Evolutionary conservation across 2,329 filamentous ascomycete genomes (phyloP), one percentile per base, ranked within the genome.

Genomic region (Claviceps maximensis): DNA sequence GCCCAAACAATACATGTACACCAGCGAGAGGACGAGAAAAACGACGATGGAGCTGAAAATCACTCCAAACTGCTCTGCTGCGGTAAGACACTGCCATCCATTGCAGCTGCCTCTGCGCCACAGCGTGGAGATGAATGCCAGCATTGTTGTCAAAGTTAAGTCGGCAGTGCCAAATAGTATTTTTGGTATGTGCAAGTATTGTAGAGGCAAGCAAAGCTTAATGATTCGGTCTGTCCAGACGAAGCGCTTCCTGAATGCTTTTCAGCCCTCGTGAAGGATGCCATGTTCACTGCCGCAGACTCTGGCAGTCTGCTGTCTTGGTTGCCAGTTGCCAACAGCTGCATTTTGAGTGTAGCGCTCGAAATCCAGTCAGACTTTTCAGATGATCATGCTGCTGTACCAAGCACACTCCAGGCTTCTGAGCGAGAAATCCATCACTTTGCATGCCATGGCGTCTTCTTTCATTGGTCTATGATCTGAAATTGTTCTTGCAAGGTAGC

Each of bases 51-150:
- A 58, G 54, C 66, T 68, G 54, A 70, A 65, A 17, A 74, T 65
- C 31, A 73, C 64, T 2, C 72, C 72, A 23, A 65, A 67, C 36
- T 71, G 62, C 45, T 71, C 62, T 0, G 64, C 57, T 10, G 57
- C 47, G 29, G 59, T 69, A n/a, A 74, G 61, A 54, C 72, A 74
- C 44, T 61, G 54, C 69, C 70, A 74, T 12, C 68, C 64, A 2
- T 58, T 54, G 55, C 66, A 71, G 10, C 54, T 36, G 31, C 4
- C n/a, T 19, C 23, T 23, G 19, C 45, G 51, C 15, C 23, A 19
- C 40, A 40, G 17, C 36, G n/a, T 6, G n/a, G 21, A 40, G 47
- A 38, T 29, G 17, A 29, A 51, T 19, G 49, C 17, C 29, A 40
- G 38, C 38, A 25, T 46, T 44, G 33, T 27, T n/a, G 31, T 8